Conservation (phyloP, 495 filamentous ascomycete species). For the Podospora tetraspora region DNA sequence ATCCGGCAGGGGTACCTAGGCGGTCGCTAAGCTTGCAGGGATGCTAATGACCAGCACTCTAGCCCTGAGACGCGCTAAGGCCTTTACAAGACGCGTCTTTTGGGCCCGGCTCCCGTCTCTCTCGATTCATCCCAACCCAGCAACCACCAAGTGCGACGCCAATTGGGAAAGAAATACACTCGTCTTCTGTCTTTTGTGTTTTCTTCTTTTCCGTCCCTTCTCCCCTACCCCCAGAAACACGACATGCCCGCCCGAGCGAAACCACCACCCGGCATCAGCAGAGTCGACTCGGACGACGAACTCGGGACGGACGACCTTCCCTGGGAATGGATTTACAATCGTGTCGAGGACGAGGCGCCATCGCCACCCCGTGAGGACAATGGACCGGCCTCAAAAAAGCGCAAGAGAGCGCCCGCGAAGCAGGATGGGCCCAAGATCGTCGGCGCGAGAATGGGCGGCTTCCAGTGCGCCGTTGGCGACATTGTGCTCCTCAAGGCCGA, state of each 20-base stretch:
- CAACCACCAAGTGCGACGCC: not conserved
- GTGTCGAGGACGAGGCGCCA: conserved; percentile 14
- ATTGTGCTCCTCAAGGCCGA: conserved; percentile 82
- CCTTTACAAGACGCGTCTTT: not conserved
- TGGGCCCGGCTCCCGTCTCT: not conserved
- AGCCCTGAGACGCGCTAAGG: not conserved
- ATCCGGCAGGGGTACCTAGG: not conserved
- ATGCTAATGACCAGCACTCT: not conserved
- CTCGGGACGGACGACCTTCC: conserved; percentile 76
- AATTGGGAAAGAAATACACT: not conserved
- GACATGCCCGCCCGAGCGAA: conserved; percentile 12
- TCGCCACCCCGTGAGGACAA: conserved; percentile 22
- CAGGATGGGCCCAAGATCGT: conserved; percentile 49
- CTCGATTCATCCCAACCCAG: not conserved
- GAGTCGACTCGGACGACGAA: conserved; percentile 91
- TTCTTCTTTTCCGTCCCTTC: not conserved
- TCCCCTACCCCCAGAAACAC: not conserved
- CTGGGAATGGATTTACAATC: conserved; percentile 87
- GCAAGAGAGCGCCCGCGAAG: conserved; percentile 28
- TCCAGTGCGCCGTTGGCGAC: conserved; percentile 77
- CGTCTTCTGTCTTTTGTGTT: not conserved
- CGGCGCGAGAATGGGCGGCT: conserved; percentile 79
- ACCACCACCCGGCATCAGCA: conserved; percentile 46
- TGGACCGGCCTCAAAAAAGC: conserved; percentile 27
- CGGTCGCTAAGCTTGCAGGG: not conserved